A percentile compares a stretch with the other conserved stretches of the same genome.
phyloP scores from a whole-genome alignment of 23 red algal species.

The Chondrus crispus region DNA sequence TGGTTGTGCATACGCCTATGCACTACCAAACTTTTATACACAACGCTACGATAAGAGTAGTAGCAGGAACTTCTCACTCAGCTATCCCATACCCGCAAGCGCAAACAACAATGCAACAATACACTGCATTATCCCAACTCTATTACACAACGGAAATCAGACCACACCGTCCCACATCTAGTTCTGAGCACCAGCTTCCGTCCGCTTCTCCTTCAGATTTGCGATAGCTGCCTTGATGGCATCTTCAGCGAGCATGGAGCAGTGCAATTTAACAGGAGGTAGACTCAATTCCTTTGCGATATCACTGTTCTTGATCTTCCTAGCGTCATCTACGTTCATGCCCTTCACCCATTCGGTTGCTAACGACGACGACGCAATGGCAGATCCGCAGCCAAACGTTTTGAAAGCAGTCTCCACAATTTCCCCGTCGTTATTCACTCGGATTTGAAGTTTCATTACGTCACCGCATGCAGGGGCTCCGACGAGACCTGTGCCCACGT shows the following conservation, averaged over 20 bases:
- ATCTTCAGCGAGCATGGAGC: conserved; percentile 98
- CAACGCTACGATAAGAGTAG: too few relatives aligned
- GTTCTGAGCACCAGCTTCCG: neutral
- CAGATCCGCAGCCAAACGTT: conserved; percentile 95
- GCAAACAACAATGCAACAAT: too few relatives aligned
- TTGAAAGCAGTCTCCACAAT: conserved; percentile 95
- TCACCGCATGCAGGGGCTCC: conserved; percentile 98
- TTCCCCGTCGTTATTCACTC: conserved; percentile 83
- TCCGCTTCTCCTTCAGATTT: conserved; percentile 79
- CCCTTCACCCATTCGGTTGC: conserved; percentile 94
- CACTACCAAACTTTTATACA: too few relatives aligned
- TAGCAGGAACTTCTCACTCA: too few relatives aligned
- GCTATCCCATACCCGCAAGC: too few relatives aligned
- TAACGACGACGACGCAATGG: conserved; percentile 92
- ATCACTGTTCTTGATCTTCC: conserved; percentile 82
- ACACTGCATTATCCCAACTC: too few relatives aligned
- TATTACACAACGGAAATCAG: too few relatives aligned
- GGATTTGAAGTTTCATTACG: conserved; percentile 97
- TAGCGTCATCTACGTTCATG: conserved; percentile 77
- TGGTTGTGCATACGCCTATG: too few relatives aligned
- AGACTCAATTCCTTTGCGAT: conserved; percentile 93
- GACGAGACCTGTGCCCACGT: conserved; percentile 95
- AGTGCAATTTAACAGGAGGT: conserved; percentile 97
- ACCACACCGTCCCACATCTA: neutral
- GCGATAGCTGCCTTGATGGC: conserved; percentile 94